Percentiles rank a stretch among this genome's conserved stretches.
phyloP scores from a whole-genome alignment of 139 green algal genomes.

The Marvania coccoides region DNA sequence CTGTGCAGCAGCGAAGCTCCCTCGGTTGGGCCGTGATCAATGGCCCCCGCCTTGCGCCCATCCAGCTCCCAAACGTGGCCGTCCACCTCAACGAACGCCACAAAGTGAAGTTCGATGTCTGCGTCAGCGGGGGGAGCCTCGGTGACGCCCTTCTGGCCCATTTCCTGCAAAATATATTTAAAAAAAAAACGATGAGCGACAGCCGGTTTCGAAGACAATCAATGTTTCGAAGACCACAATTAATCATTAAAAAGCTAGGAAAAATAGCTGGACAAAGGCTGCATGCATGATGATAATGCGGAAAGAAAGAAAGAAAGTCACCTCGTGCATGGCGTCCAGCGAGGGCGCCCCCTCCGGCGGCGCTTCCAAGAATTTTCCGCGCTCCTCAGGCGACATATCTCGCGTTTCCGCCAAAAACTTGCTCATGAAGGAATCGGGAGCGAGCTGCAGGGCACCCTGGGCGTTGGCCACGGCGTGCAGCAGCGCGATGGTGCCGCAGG shows the following conservation, averaged over 20 bases:
- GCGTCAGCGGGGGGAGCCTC: conserved; percentile 52
- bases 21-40: conserved; percentile 61
- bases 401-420: conserved; percentile 56
- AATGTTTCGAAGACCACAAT: too few relatives aligned
- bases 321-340: conserved; percentile 80
- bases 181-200: too few relatives aligned
- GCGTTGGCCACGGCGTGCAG: conserved; percentile 62
- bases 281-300: background rate
- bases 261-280: background rate
- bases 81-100: conserved; percentile 63
- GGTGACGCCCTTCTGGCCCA: conserved; percentile 61
- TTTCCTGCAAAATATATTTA: conserved; percentile 32
- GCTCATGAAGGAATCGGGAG: conserved; percentile 57
- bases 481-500: conserved; percentile 89
- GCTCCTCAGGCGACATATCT: conserved; percentile 44
- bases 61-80: conserved; percentile 79
- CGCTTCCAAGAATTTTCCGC: conserved; percentile 69
- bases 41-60: conserved; percentile 53
- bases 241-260: background rate
- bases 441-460: background rate
- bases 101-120: conserved; percentile 85
- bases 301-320: conserved; percentile 6
- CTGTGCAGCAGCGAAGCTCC: conserved; percentile 54
- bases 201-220: too few relatives aligned
- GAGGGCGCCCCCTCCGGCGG: conserved; percentile 60